Conservation (phyloP, 257 asterid species). For the Primulina eburnea region DNA sequence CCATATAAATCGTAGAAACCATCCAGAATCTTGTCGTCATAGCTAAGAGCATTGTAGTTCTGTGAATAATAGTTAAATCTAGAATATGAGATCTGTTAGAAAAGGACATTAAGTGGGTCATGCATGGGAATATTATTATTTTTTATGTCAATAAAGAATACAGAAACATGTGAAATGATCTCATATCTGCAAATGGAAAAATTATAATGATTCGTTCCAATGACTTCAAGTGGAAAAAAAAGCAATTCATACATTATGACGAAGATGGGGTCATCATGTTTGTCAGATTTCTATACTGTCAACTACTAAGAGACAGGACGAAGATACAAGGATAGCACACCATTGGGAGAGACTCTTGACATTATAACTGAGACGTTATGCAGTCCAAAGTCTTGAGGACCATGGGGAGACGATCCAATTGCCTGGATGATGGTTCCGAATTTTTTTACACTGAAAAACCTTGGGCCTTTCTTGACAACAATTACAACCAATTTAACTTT, state of each 20-base stretch:
- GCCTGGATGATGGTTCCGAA: background rate
- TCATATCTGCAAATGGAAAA: constrained; percentile 1
- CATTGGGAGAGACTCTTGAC: background rate
- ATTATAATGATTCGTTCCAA: constrained; percentile 6
- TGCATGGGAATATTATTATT: constrained; percentile 20
- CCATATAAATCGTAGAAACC: constrained; percentile 93
- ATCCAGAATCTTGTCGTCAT: constrained; percentile 92
- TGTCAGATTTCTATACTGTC: constrained; percentile 1
- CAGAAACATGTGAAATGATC: constrained; percentile 13
- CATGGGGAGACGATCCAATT: background rate
- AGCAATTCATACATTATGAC: background rate
- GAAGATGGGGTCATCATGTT: background rate
- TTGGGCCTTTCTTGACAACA: background rate
- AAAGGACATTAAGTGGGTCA: constrained; percentile 27
- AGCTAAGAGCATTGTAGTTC: constrained; percentile 94
- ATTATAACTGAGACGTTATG: background rate
- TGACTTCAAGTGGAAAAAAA: background rate
- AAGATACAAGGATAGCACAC: constrained; percentile 9
- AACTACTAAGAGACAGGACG: background rate
- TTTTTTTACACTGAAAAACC: background rate
- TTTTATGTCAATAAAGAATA: constrained; percentile 20
- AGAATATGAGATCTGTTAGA: constrained; percentile 77
- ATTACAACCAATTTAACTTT: background rate
- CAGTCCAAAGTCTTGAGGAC: background rate
- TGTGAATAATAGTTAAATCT: constrained; percentile 82